Conservation (phyloP, 306 rosid species). For the Abrus pulchellus region DNA sequence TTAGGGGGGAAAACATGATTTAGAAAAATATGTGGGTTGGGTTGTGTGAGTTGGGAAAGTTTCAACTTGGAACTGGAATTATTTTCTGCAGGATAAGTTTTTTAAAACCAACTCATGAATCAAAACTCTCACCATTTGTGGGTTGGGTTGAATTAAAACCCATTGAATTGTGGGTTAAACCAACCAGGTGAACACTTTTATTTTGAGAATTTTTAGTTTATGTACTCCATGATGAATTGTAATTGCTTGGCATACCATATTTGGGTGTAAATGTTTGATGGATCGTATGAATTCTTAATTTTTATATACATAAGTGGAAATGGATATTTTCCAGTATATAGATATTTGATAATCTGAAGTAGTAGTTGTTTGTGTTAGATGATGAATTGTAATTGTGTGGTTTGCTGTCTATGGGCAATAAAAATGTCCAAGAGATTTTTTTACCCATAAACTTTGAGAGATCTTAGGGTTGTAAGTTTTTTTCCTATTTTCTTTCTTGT, state of each 20-base stretch:
- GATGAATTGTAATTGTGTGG: conserved; percentile 6
- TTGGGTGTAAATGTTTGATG: conserved; percentile 16
- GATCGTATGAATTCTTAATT: background rate
- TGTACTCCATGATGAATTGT: background rate
- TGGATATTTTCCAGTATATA: background rate
- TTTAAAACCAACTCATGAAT: background rate
- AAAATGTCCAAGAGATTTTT: background rate
- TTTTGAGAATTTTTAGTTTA: background rate
- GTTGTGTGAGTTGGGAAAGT: background rate
- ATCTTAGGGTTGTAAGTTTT: background rate
- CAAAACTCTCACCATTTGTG: background rate
- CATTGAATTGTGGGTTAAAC: background rate
- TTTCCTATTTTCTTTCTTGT: conserved; percentile 15
- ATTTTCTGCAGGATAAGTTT: background rate
- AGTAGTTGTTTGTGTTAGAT: background rate
- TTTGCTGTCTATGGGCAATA: background rate
- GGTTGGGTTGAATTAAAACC: background rate
- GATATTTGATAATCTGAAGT: conserved; percentile 1
- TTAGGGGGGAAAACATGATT: background rate
- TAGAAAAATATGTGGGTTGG: background rate
- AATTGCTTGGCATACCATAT: background rate
- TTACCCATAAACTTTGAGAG: background rate
- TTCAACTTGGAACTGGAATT: background rate
- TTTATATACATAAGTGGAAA: background rate
- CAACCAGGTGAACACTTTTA: background rate